These are phyloP conservation scores for Ogataea kodamae DNA, from an alignment of 805 yeast genomes.

Conservation along the genomic window DNA sequence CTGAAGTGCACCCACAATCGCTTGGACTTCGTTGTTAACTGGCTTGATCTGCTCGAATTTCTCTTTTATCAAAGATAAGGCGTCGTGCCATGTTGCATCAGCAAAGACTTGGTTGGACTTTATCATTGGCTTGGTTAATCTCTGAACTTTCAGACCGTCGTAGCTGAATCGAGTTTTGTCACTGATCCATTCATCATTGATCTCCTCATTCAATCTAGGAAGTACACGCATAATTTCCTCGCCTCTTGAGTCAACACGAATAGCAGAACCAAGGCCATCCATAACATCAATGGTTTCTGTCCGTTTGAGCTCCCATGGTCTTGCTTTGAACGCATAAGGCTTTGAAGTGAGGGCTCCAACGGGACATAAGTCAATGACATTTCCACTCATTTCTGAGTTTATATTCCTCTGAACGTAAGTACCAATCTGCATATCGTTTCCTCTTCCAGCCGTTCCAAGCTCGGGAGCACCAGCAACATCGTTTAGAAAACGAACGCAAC, in stretches of 20 bases:
- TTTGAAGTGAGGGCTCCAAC: conserved; percentile 89
- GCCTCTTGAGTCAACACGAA: conserved; percentile 84
- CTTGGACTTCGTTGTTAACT: conserved; percentile 69
- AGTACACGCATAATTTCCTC: conserved; percentile 82
- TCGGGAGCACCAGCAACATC: conserved; percentile 93
- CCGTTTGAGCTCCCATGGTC: conserved; percentile 91
- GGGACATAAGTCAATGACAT: conserved; percentile 84
- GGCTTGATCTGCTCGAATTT: conserved; percentile 57
- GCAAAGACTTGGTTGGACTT: conserved; percentile 66
- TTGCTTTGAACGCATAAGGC: conserved; percentile 88
- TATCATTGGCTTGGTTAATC: conserved; percentile 77
- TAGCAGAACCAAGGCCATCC: conserved; percentile 79
- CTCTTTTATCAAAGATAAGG: conserved; percentile 63
- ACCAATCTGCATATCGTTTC: conserved; percentile 89
- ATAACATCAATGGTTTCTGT: conserved; percentile 82
- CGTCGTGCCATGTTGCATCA: conserved; percentile 85
- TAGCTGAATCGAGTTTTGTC: conserved; percentile 84
- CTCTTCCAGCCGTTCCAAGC: conserved; percentile 85
- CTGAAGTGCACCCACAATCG: conserved; percentile 73
- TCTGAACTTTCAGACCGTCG: conserved; percentile 83
- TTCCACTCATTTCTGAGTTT: conserved; percentile 82
- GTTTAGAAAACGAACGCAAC: conserved; percentile 86
- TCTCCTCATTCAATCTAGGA: conserved; percentile 81
- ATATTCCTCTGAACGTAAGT: conserved; percentile 82
- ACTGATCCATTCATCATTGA: conserved; percentile 89